Percentiles rank a stretch among this genome's conserved stretches.
Evolutionary conservation across 164 flowering plant genomes (phyloP).

Genomic region (Paratinospora sagittata): DNA sequence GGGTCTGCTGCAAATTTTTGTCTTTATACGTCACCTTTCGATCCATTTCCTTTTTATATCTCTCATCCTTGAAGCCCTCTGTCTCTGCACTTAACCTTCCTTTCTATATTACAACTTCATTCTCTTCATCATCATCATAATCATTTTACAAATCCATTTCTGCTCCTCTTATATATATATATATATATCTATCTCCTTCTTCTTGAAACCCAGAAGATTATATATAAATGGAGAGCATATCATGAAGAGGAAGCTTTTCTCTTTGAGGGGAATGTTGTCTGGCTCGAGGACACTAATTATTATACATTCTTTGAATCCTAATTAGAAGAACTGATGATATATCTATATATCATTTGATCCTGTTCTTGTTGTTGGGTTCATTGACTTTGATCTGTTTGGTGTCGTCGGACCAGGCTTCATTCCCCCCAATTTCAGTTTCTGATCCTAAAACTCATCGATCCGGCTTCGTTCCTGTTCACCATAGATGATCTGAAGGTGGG

Average conservation of each 20-base stretch:
- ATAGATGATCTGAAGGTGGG: conserved; percentile 16
- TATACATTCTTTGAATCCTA: no score
- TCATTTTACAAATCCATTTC: neutral
- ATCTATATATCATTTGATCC: neutral
- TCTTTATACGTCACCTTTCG: neutral
- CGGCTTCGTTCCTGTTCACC: no score
- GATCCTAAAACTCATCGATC: no score
- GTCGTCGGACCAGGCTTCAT: conserved; percentile 85
- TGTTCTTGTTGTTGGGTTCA: neutral
- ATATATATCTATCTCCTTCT: no score
- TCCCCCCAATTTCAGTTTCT: conserved; percentile 46
- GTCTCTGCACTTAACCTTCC: neutral
- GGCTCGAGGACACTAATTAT: conserved; percentile 63
- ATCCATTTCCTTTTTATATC: neutral
- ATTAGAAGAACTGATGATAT: no score
- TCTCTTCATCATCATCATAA: neutral
- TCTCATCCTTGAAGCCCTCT: neutral
- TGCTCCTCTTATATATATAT: neutral
- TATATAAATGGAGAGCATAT: no score
- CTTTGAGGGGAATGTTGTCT: conserved; percentile 85
- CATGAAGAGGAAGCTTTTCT: conserved; percentile 24
- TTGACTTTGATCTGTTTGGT: conserved; percentile 14
- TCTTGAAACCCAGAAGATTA: no score
- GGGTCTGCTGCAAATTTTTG: neutral
- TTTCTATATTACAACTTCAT: neutral